Evolutionary conservation across 768 basidiomycete species (phyloP).

Genomic region (Holtermanniella nyarrowii): DNA sequence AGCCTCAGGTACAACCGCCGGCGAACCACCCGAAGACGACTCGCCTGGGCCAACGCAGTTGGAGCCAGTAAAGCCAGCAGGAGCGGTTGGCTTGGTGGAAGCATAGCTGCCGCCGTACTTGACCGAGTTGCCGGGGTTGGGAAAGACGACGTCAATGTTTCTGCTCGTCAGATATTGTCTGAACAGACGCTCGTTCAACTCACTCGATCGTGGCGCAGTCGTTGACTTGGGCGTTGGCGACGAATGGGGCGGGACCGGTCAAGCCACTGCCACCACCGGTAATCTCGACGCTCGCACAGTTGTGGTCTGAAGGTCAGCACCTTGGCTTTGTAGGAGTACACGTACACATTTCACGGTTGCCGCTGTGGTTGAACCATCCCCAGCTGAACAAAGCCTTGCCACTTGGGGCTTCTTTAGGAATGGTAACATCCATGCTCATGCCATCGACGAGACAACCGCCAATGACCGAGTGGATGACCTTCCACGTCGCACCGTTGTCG

Average conservation of each 20-base stretch:
- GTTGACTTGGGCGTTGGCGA: constrained; percentile 35
- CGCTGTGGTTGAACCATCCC: constrained; percentile 42
- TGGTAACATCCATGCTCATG: constrained; percentile 25
- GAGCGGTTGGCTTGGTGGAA: constrained; percentile 20
- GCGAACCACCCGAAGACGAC: background rate
- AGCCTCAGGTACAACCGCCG: too few relatives aligned
- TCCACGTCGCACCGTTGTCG: constrained; percentile 42
- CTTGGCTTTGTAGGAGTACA: background rate
- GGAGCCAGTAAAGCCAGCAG: constrained; percentile 23
- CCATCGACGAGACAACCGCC: constrained; percentile 39
- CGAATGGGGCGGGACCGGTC: constrained; percentile 34
- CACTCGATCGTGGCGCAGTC: constrained; percentile 33
- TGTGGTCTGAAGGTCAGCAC: constrained; percentile 17
- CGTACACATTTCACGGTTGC: constrained; percentile 36
- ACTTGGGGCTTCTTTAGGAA: constrained; percentile 36
- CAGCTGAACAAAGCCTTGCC: constrained; percentile 41
- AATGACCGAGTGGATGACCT: constrained; percentile 38
- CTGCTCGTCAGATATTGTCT: background rate
- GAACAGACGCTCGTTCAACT: background rate
- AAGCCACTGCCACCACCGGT: constrained; percentile 32
- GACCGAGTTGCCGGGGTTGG: constrained; percentile 32
- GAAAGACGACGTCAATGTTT: constrained; percentile 32
- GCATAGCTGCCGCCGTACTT: constrained; percentile 30
- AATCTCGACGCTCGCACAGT: constrained; percentile 36
- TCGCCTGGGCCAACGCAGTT: constrained; percentile 33